A percentile compares a stretch with the other conserved stretches of the same genome.
Conservation (phyloP, 139 green algal species). For the Chlamydomonas eustigma region DNA sequence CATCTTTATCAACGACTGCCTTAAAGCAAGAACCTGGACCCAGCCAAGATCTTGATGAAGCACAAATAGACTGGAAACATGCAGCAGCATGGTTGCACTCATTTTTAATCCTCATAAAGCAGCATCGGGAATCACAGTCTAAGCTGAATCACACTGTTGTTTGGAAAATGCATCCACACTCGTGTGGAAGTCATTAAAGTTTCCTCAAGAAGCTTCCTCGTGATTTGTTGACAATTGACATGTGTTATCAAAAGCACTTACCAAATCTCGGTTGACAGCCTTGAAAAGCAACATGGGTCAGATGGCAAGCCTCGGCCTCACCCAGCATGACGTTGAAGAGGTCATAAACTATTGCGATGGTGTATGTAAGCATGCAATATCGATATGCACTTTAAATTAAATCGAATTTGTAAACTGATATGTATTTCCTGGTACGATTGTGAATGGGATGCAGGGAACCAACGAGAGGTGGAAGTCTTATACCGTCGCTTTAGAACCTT, state of each 20-base stretch:
- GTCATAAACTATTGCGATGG: conserved; percentile 57
- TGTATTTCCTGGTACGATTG: too few species aligned
- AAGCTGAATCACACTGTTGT: background rate
- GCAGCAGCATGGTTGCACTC: background rate
- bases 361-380: background rate
- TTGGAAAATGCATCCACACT: too few species aligned
- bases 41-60: background rate
- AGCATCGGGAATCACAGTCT: background rate
- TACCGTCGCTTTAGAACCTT: conserved; percentile 88
- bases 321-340: conserved; percentile 89
- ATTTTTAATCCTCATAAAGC: background rate
- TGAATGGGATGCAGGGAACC: conserved; percentile 58
- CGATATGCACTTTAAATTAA: too few species aligned
- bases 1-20: background rate
- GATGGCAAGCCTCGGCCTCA: conserved; percentile 66
- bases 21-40: background rate
- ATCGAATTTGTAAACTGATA: too few species aligned
- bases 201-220: too few species aligned
- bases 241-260: too few species aligned
- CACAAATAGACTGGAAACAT: background rate
- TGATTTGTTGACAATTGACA: too few species aligned
- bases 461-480: conserved; percentile 81
- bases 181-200: too few species aligned
- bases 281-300: conserved; percentile 3
- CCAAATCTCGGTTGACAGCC: too few species aligned